Evolutionary conservation across 176 grass and related monocot species (phyloP).

Genomic region (Rhynchospora breviuscula): DNA sequence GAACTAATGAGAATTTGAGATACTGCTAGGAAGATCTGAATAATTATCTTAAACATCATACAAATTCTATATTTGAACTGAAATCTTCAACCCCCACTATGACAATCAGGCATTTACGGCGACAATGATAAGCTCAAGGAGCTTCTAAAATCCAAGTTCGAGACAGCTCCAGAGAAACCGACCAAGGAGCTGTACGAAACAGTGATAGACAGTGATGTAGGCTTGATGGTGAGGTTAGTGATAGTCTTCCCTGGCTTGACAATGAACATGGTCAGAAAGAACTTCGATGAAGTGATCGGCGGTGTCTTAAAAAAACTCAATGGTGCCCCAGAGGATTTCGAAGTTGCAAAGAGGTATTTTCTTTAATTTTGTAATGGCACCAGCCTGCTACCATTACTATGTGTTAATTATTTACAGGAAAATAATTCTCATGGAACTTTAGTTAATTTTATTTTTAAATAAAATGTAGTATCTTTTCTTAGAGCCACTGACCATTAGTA

Average conservation of each 20-base stretch:
- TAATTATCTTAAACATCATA: not conserved
- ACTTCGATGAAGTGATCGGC: slow-evolving; percentile 19
- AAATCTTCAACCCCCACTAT: not conserved
- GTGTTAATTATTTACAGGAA: not conserved
- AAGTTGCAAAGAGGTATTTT: slow-evolving; percentile 24
- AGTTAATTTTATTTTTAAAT: too few relatives aligned
- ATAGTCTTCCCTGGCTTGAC: slow-evolving; percentile 29
- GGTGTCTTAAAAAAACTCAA: slow-evolving; percentile 26
- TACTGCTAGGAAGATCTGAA: not conserved
- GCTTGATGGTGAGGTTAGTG: slow-evolving; percentile 26
- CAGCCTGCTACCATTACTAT: not conserved
- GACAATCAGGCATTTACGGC: slow-evolving; percentile 30
- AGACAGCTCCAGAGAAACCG: slow-evolving; percentile 15
- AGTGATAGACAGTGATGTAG: slow-evolving; percentile 29
- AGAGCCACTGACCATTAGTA: too few relatives aligned
- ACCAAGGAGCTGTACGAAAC: slow-evolving; percentile 30
- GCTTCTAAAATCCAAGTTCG: slow-evolving; percentile 31
- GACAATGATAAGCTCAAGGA: slow-evolving; percentile 23
- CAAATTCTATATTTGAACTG: not conserved
- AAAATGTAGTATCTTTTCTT: too few relatives aligned
- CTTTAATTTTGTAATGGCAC: not conserved
- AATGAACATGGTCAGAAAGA: slow-evolving; percentile 31
- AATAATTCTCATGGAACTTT: not conserved
- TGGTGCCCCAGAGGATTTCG: slow-evolving; percentile 16
- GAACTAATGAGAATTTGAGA: not conserved